phyloP scores from a whole-genome alignment of 2,329 filamentous ascomycete species.

The Fonsecaea pedrosoi region DNA sequence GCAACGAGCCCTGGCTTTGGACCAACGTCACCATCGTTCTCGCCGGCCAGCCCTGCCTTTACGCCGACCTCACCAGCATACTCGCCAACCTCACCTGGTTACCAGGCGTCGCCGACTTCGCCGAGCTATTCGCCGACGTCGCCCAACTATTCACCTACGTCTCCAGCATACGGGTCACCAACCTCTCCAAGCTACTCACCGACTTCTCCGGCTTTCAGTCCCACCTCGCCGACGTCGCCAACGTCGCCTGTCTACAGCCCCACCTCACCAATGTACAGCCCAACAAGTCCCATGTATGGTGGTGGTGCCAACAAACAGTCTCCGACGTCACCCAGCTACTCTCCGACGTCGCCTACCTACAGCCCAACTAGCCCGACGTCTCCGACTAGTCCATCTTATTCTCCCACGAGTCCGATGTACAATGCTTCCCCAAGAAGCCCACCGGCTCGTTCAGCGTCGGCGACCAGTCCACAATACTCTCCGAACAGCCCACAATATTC shows the following conservation, averaged over 20 bases:
- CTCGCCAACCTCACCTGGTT: slow-evolving; percentile 71
- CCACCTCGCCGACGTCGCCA: slow-evolving; percentile 70
- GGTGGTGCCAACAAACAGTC: slow-evolving; percentile 49
- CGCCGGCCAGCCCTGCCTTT: slow-evolving; percentile 61
- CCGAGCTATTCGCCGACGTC: slow-evolving; percentile 68
- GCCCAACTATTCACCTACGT: slow-evolving; percentile 64
- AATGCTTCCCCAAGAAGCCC: slow-evolving; percentile 46
- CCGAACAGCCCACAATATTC: slow-evolving; percentile 58
- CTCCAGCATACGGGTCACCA: slow-evolving; percentile 52
- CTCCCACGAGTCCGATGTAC: slow-evolving; percentile 61
- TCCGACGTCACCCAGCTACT: slow-evolving; percentile 62
- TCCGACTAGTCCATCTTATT: slow-evolving; percentile 59
- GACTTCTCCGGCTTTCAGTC: slow-evolving; percentile 69
- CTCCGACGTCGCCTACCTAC: slow-evolving; percentile 66
- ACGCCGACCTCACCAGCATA: slow-evolving; percentile 77
- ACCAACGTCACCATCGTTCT: slow-evolving; percentile 61
- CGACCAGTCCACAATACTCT: slow-evolving; percentile 59
- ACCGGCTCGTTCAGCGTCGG: slow-evolving; percentile 53
- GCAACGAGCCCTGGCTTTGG: slow-evolving; percentile 62
- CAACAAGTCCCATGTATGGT: slow-evolving; percentile 58
- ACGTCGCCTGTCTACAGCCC: slow-evolving; percentile 73
- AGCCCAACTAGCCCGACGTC: slow-evolving; percentile 66
- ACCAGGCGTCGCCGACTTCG: slow-evolving; percentile 72
- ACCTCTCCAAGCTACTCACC: slow-evolving; percentile 64
- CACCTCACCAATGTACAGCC: slow-evolving; percentile 65